Percentiles rank a stretch among this genome's conserved stretches.
Conservation (phyloP, 768 basidiomycete genomes). For the Lentinula boryana region DNA sequence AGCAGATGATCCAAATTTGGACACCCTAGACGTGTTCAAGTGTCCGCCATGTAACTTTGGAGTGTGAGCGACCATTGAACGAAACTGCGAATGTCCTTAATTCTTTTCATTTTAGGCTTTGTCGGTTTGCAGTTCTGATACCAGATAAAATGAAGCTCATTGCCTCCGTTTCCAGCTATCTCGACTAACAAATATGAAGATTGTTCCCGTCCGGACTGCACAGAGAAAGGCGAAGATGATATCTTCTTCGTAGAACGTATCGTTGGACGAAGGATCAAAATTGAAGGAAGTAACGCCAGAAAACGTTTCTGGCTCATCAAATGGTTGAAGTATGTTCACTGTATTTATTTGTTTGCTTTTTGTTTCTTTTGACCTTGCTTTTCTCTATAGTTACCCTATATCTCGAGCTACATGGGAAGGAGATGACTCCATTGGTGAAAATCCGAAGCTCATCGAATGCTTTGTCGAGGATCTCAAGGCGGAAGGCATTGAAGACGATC, state of each 20-base stretch:
- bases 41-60: neutral
- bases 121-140: neutral
- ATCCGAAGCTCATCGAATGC: neutral
- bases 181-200: neutral
- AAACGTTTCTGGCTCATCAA: conserved; percentile 1
- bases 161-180: neutral
- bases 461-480: neutral
- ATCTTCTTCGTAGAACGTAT: conserved; percentile 1
- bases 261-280: neutral
- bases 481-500: conserved; percentile 1
- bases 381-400: neutral
- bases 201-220: conserved; percentile 1
- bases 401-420: conserved; percentile 4
- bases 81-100: neutral
- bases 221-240: neutral
- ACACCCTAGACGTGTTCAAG: neutral
- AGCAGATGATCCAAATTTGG: neutral
- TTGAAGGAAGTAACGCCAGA: neutral
- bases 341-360: neutral
- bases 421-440: neutral
- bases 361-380: neutral
- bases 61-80: neutral
- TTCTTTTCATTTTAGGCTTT: neutral
- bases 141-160: neutral
- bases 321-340: neutral